A percentile compares a stretch with the other conserved stretches of the same genome.
Evolutionary conservation across 78 protist species (phyloP).

Genomic region (Dictyostelium firmibasis): DNA sequence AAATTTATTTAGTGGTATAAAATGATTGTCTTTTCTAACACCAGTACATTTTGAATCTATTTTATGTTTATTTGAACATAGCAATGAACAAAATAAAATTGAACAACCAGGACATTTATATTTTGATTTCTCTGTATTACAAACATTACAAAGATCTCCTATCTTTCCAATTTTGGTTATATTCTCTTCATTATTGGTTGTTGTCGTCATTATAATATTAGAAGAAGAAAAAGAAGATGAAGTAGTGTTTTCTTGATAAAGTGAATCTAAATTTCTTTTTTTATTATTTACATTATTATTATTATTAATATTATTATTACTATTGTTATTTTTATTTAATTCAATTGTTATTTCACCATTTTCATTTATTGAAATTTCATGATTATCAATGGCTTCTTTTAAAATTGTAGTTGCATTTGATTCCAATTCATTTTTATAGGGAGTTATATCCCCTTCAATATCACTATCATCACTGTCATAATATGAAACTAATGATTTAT

Average conservation of each 20-base stretch:
- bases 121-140: conserved; percentile 28
- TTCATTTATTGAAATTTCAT: conserved; percentile 6
- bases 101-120: conserved; percentile 55
- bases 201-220: not conserved
- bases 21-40: conserved; percentile 19
- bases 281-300: not conserved
- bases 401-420: not conserved
- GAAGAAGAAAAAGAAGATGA: not conserved
- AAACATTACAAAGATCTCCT: conserved; percentile 20
- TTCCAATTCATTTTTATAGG: not conserved
- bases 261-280: not conserved
- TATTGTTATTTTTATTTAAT: not conserved
- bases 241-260: not conserved
- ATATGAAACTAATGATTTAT: not conserved
- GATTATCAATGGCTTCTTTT: not conserved
- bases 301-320: not conserved
- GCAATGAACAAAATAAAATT: conserved; percentile 8
- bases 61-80: conserved; percentile 17
- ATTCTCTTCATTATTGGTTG: not conserved
- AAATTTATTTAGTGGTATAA: conserved; percentile 22
- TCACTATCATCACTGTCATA: not conserved
- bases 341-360: conserved; percentile 6
- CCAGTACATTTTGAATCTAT: conserved; percentile 27
- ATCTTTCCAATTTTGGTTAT: not conserved
- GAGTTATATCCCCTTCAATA: not conserved